Base-by-base conservation (phyloP, 83 land plant genomes). In the Picea engelmannii region DNA sequence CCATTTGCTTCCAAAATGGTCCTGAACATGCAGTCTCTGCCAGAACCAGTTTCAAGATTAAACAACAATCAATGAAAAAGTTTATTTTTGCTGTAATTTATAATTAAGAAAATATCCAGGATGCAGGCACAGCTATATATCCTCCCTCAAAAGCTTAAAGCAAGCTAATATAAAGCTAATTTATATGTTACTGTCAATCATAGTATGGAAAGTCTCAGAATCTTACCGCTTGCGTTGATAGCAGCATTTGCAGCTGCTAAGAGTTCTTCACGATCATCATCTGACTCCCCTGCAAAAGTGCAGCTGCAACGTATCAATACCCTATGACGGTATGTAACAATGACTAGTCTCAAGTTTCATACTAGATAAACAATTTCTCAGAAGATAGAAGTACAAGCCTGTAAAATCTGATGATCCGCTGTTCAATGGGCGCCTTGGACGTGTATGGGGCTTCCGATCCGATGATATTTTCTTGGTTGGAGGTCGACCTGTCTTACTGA, bases 191-290 rank as follows among this genome's bases (percentile, higher is more conserved):
- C 12, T 62, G 70, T 44, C 18, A 12, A 13, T 42, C 66, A 31
- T 42, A 38, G 40, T 62, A 10, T 2, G 16, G 20, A 25, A 31
- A 70, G 18, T 47, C n/a, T 79, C 62, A 49, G 58, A 78, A 4
- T 25, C 97, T 73, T 86, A 97, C 99, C 83, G 78, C 91, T 90
- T 21, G 93, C 85, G 83, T 89, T 90, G 16, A 86, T 70, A 75
- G 94, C 95, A 68, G 81, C 82, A 62, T 87, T 88, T 66, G 89
- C 92, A 40, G 98, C 96, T 63, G 85, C 86, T 23, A 87, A 31
- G 18, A 97, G 87, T 77, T 96, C 99, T 85, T 93, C 99, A 76
- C 78, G 96, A 81, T 97, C 99, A 88, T 97, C 99, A 81, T 97
- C 96, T 66, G 91, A 88, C 80, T 97, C 97, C 52, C 95, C 99